Percentiles rank a stretch among this genome's conserved stretches.
Evolutionary conservation across 129 eudicot species (phyloP).

Genomic region (Saposhnikovia divaricata): DNA sequence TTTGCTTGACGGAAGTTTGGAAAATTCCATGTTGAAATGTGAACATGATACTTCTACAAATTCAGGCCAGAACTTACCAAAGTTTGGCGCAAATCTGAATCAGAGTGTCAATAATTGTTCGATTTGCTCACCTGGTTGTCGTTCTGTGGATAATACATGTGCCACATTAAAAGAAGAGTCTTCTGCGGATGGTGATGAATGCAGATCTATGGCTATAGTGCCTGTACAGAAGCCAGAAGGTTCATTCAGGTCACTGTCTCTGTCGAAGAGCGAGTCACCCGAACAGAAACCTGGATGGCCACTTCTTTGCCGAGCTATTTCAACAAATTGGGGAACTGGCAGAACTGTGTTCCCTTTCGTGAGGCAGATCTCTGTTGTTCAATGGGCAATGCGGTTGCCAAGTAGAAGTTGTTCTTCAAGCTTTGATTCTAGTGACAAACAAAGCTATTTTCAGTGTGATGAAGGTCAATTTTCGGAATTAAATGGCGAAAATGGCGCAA

Average conservation of each 20-base stretch:
- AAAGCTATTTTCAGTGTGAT: conserved; percentile 1
- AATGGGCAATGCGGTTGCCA: conserved; percentile 75
- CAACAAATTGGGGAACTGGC: conserved; percentile 22
- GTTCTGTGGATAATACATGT: conserved; percentile 22
- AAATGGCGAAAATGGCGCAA: conserved; percentile 54
- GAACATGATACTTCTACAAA: conserved; percentile 21
- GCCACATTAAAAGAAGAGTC: conserved; percentile 19
- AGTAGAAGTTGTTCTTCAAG: conserved; percentile 33
- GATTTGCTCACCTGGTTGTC: conserved; percentile 53
- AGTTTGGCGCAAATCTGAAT: conserved; percentile 11
- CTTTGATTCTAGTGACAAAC: conserved; percentile 25
- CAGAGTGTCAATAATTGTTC: conserved; percentile 34
- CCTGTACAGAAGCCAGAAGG: conserved; percentile 59
- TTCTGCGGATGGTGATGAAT: conserved; percentile 34
- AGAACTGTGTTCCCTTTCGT: conserved; percentile 21
- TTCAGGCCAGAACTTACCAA: conserved; percentile 23
- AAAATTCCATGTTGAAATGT: conserved; percentile 15
- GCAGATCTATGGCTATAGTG: conserved; percentile 60
- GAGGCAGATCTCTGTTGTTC: conserved; percentile 65
- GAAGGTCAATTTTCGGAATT: conserved; percentile 24
- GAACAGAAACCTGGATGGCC: conserved; percentile 54
- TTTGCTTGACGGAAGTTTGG: conserved; percentile 22
- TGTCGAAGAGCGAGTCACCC: conserved; percentile 23
- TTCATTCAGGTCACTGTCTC: conserved; percentile 25
- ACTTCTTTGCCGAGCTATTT: conserved; percentile 34